Evolutionary conservation across 1,139 yeast genomes (phyloP), one percentile per base, ranked within the genome.

Genomic region (Geotrichum bryndzae): DNA sequence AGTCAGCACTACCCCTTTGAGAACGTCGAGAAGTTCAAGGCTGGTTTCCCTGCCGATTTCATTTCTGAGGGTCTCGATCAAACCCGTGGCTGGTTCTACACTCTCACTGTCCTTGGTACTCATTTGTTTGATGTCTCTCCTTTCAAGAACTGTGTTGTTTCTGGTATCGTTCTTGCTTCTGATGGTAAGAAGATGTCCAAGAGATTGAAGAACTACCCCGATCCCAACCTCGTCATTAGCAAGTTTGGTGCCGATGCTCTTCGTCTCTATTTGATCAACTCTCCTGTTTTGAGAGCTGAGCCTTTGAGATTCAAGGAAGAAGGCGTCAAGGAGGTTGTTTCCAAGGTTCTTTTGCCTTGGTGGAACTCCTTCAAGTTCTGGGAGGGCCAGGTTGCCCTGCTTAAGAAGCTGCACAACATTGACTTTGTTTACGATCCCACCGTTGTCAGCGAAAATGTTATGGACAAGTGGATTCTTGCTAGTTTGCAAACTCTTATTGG

Each of bases 151-250:
- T 97, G 94, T 69, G 90, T 94, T 75, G 99, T 95, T 61, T 83
- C 92, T 56, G 99, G 99, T 80, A 89, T 95, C 73, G 97, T 95
- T 53, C 83, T 95, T 69, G 99, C 99, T 59, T 86, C 95, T 57
- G 99, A 95, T 74, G 99, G 99, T 77, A 95, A 92, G 80, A 95
- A 95, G 81, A 95, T 95, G 99, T 94, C 99, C 56, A 95, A 95
- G 82, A 86, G 98, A 72, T 84, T 95, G 74, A 92, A 95, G 82
- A 95, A 95, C 77, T 95, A 95, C 76, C 99, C 99, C 64, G 97
- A 94, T 79, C 98, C 99, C 66, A 81, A 80, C 66, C 76, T 84
- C 69, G 87, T 95, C 65, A 82, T 95, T 73, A 82, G 88, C 67
- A 86, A 86, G 73, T 92, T 90, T 73, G 99, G 99, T 80, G 97